Percentiles rank a stretch among this genome's conserved stretches.
Conservation (phyloP, 2,329 filamentous ascomycete genomes). For the Colletotrichum lupini region DNA sequence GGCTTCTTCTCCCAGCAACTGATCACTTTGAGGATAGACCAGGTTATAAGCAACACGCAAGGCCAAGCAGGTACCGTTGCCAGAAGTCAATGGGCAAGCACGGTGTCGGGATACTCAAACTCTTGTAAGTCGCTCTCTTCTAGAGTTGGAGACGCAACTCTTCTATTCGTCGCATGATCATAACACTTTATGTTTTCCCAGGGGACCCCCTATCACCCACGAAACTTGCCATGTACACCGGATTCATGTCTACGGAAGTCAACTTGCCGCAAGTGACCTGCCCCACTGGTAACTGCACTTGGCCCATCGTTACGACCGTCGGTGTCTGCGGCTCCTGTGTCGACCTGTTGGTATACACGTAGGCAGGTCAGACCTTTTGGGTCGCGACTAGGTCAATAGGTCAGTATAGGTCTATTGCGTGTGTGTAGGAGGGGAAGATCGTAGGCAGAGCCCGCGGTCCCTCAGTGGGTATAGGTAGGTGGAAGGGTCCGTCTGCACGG, state of each 20-base stretch:
- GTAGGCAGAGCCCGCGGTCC: too few species aligned
- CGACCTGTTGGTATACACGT: too few species aligned
- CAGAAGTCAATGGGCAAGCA: constrained; percentile 12
- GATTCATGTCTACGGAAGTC: constrained; percentile 45
- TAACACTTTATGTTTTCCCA: not conserved
- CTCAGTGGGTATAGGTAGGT: too few species aligned
- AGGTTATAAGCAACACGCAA: constrained; percentile 37
- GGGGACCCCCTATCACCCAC: constrained; percentile 34
- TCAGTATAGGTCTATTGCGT: too few species aligned
- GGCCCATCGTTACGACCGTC: constrained; percentile 48
- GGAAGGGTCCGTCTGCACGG: too few species aligned
- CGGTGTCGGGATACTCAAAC: not conserved
- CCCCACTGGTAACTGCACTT: constrained; percentile 47
- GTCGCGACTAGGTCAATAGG: too few species aligned
- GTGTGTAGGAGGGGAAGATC: too few species aligned
- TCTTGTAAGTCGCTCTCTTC: not conserved
- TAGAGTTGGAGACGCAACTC: not conserved
- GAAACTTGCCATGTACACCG: constrained; percentile 50
- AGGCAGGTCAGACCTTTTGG: too few species aligned
- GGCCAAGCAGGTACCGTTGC: constrained; percentile 46
- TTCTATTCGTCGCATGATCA: not conserved
- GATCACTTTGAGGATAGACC: constrained; percentile 41
- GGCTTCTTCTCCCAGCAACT: constrained; percentile 52
- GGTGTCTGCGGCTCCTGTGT: constrained; percentile 47
- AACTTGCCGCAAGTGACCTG: constrained; percentile 42